These are phyloP conservation scores for Pilasporangium apinafurcum DNA, from an alignment of 352 stramenopile species.

Conservation along the genomic window DNA sequence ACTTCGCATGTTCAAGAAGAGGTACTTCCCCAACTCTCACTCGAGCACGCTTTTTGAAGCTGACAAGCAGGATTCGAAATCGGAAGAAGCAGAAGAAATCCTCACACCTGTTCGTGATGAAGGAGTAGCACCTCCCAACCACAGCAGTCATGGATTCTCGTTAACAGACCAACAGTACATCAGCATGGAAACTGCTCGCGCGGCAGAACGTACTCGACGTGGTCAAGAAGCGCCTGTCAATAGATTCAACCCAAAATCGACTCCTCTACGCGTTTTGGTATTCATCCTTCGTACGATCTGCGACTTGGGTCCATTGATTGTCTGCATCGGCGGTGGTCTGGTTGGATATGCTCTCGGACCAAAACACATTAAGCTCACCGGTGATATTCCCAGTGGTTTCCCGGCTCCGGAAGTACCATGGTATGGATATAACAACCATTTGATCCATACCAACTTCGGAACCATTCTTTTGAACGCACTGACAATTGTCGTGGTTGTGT, in stretches of 20 bases:
- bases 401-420: conserved; percentile 27
- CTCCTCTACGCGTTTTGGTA: too few species aligned
- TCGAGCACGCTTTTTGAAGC: not conserved
- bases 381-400: conserved; percentile 56
- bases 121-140: too few species aligned
- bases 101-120: not conserved
- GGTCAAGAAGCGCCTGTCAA: too few species aligned
- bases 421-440: conserved; percentile 39
- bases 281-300: conserved; percentile 6
- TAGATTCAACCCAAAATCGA: too few species aligned
- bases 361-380: conserved; percentile 63
- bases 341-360: conserved; percentile 36
- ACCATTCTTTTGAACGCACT: conserved; percentile 51
- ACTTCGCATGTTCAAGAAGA: conserved; percentile 4
- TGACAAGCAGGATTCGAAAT: too few species aligned
- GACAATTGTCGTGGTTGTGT: conserved; percentile 78
- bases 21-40: not conserved
- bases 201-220: not conserved
- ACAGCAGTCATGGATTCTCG: conserved; percentile 1
- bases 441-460: conserved; percentile 34
- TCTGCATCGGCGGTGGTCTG: conserved; percentile 46
- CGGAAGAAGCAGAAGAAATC: too few species aligned
- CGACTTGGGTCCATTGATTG: conserved; percentile 35
- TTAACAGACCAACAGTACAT: not conserved
- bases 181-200: not conserved